Percentiles rank a stretch among this genome's conserved stretches.
phyloP scores from a whole-genome alignment of 2,329 filamentous ascomycete species.

The Teratosphaeria viscida region DNA sequence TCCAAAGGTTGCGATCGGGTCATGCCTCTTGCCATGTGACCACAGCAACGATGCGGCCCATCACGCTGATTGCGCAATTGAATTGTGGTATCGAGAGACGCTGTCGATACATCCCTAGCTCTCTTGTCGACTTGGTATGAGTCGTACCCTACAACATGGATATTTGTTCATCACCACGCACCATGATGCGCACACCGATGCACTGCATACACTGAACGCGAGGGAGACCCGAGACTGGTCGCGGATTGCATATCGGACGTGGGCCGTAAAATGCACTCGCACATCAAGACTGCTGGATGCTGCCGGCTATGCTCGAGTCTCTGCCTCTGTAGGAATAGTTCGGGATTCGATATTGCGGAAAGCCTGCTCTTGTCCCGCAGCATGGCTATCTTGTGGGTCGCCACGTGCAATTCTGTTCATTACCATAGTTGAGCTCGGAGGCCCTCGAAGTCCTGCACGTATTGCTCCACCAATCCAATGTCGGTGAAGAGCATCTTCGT shows the following conservation, averaged over 20 bases:
- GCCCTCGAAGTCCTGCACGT: not conserved
- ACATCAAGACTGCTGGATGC: not conserved
- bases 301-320: not conserved
- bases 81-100: not conserved
- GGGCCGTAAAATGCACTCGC: not conserved
- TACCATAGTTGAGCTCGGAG: not conserved
- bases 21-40: not conserved
- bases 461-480: not conserved
- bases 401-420: not conserved
- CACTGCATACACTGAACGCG: too few relatives aligned
- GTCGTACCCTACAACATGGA: too few relatives aligned
- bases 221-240: not conserved
- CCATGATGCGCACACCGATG: too few relatives aligned
- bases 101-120: too few relatives aligned
- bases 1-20: not conserved
- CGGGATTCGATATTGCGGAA: not conserved
- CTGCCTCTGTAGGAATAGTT: not conserved
- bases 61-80: not conserved
- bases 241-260: not conserved
- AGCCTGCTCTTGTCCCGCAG: not conserved
- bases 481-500: not conserved
- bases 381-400: not conserved
- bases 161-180: too few relatives aligned
- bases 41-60: not conserved
- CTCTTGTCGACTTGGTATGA: too few relatives aligned